phyloP scores from a whole-genome alignment of 2,329 filamentous ascomycete species.

The Colletotrichum lini region DNA sequence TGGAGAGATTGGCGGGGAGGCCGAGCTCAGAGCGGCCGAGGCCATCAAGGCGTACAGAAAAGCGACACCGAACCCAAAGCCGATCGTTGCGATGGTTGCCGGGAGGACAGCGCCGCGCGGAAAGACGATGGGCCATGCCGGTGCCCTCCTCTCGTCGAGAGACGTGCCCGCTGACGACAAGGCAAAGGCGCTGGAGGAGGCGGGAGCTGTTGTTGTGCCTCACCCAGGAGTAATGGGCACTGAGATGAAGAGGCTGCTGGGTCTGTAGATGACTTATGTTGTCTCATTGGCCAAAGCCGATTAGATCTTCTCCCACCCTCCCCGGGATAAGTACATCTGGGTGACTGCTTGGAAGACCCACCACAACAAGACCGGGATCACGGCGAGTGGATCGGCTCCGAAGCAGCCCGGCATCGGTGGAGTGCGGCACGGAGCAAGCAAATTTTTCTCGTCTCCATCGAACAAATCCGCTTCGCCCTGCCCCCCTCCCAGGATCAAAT shows the following conservation, averaged over 20 bases:
- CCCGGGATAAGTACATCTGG: too few species aligned
- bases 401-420: neutral
- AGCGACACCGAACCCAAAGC: constrained; percentile 73
- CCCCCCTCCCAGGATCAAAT: neutral
- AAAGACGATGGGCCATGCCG: constrained; percentile 80
- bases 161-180: constrained; percentile 53
- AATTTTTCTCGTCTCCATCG: neutral
- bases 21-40: constrained; percentile 79
- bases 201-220: constrained; percentile 55
- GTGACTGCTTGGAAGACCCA: too few species aligned
- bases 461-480: neutral
- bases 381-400: neutral
- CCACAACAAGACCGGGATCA: neutral
- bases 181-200: constrained; percentile 51
- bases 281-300: too few species aligned
- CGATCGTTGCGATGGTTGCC: constrained; percentile 74
- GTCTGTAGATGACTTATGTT: neutral
- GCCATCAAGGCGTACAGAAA: constrained; percentile 77
- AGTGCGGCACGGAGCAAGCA: neutral
- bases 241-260: constrained; percentile 52
- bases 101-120: constrained; percentile 73
- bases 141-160: constrained; percentile 65
- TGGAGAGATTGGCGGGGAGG: constrained; percentile 79
- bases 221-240: constrained; percentile 56
- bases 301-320: neutral